These are phyloP conservation scores for Boletus chippewaensis DNA, from an alignment of 1,284 basidiomycete species.

Conservation along the genomic window DNA sequence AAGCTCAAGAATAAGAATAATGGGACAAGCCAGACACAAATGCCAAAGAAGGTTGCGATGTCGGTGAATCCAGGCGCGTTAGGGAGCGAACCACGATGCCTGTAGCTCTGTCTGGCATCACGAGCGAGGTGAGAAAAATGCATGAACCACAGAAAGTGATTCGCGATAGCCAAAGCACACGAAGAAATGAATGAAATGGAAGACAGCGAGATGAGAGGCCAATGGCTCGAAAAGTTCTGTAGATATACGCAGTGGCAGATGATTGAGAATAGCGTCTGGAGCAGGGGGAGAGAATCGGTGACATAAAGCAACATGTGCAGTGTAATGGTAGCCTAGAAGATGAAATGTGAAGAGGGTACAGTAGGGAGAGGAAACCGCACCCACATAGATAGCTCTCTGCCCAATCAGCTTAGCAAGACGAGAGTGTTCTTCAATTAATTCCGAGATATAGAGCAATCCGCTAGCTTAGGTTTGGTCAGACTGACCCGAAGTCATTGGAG, in stretches of 20 bases:
- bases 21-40: conserved; percentile 90
- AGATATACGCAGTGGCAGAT: conserved; percentile 82
- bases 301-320: conserved; percentile 75
- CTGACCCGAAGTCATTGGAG: background rate
- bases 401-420: conserved; percentile 73
- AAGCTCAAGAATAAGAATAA: conserved; percentile 89
- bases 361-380: conserved; percentile 30
- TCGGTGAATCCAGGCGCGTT: conserved; percentile 71
- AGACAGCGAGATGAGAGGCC: conserved; percentile 87
- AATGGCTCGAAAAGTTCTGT: conserved; percentile 80
- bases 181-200: conserved; percentile 79
- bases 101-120: conserved; percentile 38
- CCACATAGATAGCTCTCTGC: conserved; percentile 77
- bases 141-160: conserved; percentile 95
- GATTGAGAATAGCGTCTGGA: conserved; percentile 72
- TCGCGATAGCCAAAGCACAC: conserved; percentile 73
- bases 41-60: conserved; percentile 86
- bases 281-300: conserved; percentile 72
- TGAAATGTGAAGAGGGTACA: conserved; percentile 4
- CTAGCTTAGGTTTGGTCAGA: conserved; percentile 54
- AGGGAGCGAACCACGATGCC: conserved; percentile 37
- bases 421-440: conserved; percentile 91
- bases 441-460: conserved; percentile 87
- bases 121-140: conserved; percentile 74
- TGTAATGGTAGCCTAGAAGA: conserved; percentile 60